Conservation (phyloP, 140 eudicot genomes). For the Bidens hawaiensis region DNA sequence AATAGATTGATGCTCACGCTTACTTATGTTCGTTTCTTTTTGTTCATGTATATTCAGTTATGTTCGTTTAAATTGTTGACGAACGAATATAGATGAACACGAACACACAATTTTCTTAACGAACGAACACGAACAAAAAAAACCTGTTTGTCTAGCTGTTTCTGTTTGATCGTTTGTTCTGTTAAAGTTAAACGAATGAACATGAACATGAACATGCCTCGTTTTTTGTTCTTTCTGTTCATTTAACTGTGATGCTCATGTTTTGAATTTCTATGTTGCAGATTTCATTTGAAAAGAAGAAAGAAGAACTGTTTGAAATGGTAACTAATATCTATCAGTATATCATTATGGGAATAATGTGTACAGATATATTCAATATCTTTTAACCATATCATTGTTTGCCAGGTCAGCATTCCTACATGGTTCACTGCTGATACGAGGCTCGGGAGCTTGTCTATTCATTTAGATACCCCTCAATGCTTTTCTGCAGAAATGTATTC, state of each 20-base stretch:
- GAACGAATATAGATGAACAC: too few species aligned
- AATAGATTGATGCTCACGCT: too few species aligned
- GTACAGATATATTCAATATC: neutral
- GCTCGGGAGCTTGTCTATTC: slow-evolving; percentile 89
- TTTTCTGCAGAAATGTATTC: slow-evolving; percentile 96
- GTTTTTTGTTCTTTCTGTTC: too few species aligned
- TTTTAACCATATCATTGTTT: slow-evolving; percentile 12
- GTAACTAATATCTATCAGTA: slow-evolving; percentile 52
- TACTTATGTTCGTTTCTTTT: too few species aligned
- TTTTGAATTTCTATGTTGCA: slow-evolving; percentile 15
- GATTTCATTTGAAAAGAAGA: slow-evolving; percentile 79
- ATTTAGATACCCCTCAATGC: slow-evolving; percentile 87
- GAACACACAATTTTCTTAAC: too few species aligned
- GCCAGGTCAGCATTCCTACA: slow-evolving; percentile 87
- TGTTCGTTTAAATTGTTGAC: too few species aligned
- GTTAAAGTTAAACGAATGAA: too few species aligned
- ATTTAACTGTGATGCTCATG: slow-evolving; percentile 9
- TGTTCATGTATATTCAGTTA: too few species aligned
- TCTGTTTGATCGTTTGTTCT: too few species aligned
- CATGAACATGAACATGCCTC: too few species aligned
- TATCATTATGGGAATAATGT: neutral
- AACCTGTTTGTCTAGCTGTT: too few species aligned
- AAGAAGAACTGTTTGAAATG: slow-evolving; percentile 89
- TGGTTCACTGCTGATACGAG: slow-evolving; percentile 89
- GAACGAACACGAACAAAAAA: too few species aligned